These are phyloP conservation scores for Ogataea pignaliae DNA, from an alignment of 805 yeast species.

Conservation along the genomic window DNA sequence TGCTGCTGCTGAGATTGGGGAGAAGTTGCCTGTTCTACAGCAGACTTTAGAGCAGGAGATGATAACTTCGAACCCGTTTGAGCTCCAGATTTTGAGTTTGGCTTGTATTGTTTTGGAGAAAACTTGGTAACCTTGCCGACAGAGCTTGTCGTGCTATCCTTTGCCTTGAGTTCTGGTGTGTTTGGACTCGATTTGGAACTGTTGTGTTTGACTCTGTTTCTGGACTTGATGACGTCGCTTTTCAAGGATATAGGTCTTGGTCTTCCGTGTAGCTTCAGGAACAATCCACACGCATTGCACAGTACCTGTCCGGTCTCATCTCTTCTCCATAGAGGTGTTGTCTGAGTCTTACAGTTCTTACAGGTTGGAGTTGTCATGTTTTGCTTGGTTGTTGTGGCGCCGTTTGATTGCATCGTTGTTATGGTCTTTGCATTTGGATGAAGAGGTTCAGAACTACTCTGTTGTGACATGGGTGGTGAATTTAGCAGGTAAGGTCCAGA, in stretches of 20 bases:
- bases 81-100: slow-evolving; percentile 20
- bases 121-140: slow-evolving; percentile 27
- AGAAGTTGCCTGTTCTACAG: slow-evolving; percentile 1
- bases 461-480: neutral
- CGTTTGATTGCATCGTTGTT: slow-evolving; percentile 49
- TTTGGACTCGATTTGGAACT: slow-evolving; percentile 41
- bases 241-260: slow-evolving; percentile 89
- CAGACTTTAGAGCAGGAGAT: slow-evolving; percentile 15
- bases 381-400: slow-evolving; percentile 60
- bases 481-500: slow-evolving; percentile 5
- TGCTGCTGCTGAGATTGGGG: neutral
- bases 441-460: slow-evolving; percentile 20
- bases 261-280: slow-evolving; percentile 84
- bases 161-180: slow-evolving; percentile 54
- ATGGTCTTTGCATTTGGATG: slow-evolving; percentile 65
- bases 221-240: slow-evolving; percentile 86
- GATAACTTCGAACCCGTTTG: slow-evolving; percentile 9
- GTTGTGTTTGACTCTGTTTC: slow-evolving; percentile 72
- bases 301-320: slow-evolving; percentile 88
- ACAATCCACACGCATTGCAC: slow-evolving; percentile 93
- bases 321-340: slow-evolving; percentile 93
- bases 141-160: slow-evolving; percentile 29
- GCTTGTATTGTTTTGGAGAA: slow-evolving; percentile 35
- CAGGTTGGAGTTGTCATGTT: slow-evolving; percentile 68
- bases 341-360: slow-evolving; percentile 86